phyloP scores from a whole-genome alignment of 1,284 basidiomycete genomes.

The Trametes hirsuta region DNA sequence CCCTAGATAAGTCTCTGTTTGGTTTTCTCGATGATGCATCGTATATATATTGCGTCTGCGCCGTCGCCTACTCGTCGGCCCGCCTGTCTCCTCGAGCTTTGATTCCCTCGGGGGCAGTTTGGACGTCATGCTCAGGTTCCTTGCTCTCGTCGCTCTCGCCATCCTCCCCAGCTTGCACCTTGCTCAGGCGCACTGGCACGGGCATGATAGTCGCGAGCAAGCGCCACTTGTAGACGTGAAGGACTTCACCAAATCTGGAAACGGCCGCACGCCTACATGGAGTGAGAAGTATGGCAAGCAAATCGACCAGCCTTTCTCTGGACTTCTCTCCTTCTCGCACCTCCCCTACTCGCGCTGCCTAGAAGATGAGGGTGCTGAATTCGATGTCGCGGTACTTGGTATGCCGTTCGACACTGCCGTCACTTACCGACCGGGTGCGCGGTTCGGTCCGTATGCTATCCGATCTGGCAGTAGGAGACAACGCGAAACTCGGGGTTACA shows the following conservation, averaged over 20 bases:
- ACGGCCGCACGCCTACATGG: slow-evolving; percentile 48
- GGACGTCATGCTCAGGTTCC: slow-evolving; percentile 6
- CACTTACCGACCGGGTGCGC: slow-evolving; percentile 72
- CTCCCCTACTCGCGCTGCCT: slow-evolving; percentile 72
- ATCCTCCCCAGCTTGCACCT: neutral
- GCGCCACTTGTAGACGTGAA: slow-evolving; percentile 9
- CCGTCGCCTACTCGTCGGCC: neutral
- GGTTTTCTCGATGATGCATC: neutral
- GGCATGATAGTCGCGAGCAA: slow-evolving; percentile 6
- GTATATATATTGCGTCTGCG: neutral
- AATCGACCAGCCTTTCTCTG: slow-evolving; percentile 69
- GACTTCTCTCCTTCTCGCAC: slow-evolving; percentile 76
- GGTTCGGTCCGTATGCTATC: slow-evolving; percentile 83
- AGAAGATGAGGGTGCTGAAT: slow-evolving; percentile 54
- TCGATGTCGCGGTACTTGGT: slow-evolving; percentile 79
- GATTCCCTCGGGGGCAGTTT: neutral
- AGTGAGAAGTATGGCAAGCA: slow-evolving; percentile 72
- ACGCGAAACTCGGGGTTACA: slow-evolving; percentile 57
- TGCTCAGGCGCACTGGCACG: slow-evolving; percentile 6
- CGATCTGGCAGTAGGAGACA: slow-evolving; percentile 77
- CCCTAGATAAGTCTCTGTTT: neutral
- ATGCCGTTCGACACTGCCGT: slow-evolving; percentile 83
- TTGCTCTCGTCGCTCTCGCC: neutral
- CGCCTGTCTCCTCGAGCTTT: neutral
- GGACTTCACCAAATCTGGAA: slow-evolving; percentile 13